Base-by-base conservation (phyloP, 768 basidiomycete species). In the Kwoniella sp. region DNA sequence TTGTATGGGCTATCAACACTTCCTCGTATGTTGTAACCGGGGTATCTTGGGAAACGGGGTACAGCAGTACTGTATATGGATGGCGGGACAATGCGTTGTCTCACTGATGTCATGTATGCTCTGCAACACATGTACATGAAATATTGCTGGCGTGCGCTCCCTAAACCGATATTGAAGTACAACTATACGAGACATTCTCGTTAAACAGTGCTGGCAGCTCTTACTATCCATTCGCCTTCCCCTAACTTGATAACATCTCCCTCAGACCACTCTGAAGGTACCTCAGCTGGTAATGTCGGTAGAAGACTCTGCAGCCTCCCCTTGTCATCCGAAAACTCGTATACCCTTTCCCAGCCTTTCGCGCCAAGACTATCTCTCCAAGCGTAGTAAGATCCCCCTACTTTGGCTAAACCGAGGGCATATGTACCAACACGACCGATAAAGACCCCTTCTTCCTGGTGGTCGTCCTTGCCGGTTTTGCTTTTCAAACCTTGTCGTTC, bases 321-420 rank as follows among this genome's bases (percentile, higher is more conserved):
- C 22, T 55, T 10, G 2, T 46, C 30, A 12, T 44, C 19, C 19
- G 58, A 58, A 26, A 65, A 59, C 44, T 59, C 40, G 50, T 57
- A 67, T 12, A 67, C 37, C 37, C 65, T 56, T 26, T 57, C 57
- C 65, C 65, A 67, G 4, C 21, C 17, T 5, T 52, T 52, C 10
- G 36, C 21, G 22, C 25, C 37, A 50, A 58, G n/a, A 13, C 33
- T 29, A 54, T 67, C 65, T 49, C 65, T 55, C 36, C 55, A 62
- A 36, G 59, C 65, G 24, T 54, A 58, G 19, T 26, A n/a, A 2
- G 29, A 36, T 25, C 26, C 36, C 5, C 22, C n/a, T 10, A 33
- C 25, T 48, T 58, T 61, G 2, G 55, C 65, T 12, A 67, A 33
- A 17, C 60, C 65, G 21, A 67, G 37, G 25, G 57, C 67, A 36